Percentiles rank a stretch among this genome's conserved stretches.
Evolutionary conservation across 2,329 filamentous ascomycete species (phyloP).

Genomic region (Pseudonectria foliicola): DNA sequence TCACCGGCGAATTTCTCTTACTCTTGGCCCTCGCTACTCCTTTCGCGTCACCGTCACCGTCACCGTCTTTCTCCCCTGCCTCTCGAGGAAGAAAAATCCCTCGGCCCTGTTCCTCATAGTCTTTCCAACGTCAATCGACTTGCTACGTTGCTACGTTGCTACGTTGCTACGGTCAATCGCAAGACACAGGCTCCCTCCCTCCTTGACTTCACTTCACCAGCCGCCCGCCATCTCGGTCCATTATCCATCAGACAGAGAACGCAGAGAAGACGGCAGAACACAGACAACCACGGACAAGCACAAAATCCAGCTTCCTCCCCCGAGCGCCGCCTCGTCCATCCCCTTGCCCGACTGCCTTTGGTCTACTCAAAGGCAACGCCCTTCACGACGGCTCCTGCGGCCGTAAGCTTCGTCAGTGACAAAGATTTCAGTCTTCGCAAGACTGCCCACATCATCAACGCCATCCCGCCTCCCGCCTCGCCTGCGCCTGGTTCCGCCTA

Average conservation of each 20-base stretch:
- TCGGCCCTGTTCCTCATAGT: too few relatives aligned
- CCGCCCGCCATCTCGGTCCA: too few relatives aligned
- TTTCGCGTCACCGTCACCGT: not conserved
- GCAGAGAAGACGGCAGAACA: too few relatives aligned
- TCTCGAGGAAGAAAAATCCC: too few relatives aligned
- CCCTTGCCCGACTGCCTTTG: constrained; percentile 52
- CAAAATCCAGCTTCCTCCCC: constrained; percentile 1
- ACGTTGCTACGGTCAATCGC: too few relatives aligned
- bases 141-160: too few relatives aligned
- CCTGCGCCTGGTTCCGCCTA: constrained; percentile 37
- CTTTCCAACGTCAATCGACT: too few relatives aligned
- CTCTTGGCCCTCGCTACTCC: constrained; percentile 2
- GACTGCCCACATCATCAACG: constrained; percentile 61
- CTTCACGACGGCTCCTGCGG: constrained; percentile 54
- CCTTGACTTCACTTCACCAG: too few relatives aligned
- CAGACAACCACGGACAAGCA: too few relatives aligned
- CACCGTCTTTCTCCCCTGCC: not conserved
- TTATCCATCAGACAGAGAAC: too few relatives aligned
- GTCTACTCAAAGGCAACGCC: constrained; percentile 58
- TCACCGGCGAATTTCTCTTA: constrained; percentile 19
- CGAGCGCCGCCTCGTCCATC: constrained; percentile 2
- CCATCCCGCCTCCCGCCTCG: constrained; percentile 50
- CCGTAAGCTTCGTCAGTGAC: constrained; percentile 56
- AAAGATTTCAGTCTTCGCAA: constrained; percentile 64
- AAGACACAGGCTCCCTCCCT: too few relatives aligned